These are phyloP conservation scores for Phytophthora citrophthora DNA, from an alignment of 352 stramenopile species.

Conservation along the genomic window DNA sequence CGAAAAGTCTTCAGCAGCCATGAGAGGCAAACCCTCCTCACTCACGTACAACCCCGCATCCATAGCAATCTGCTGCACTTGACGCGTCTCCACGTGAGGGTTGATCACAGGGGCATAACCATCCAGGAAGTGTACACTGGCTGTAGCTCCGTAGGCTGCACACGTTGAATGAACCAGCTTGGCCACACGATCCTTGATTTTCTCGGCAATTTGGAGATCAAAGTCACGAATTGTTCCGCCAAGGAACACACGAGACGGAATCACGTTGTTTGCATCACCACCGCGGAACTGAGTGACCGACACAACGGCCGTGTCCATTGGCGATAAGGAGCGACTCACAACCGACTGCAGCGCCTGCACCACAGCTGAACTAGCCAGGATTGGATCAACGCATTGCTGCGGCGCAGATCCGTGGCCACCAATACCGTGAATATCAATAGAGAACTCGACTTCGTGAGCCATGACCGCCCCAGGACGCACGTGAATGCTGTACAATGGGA, in stretches of 20 bases:
- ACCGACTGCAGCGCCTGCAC: constrained; percentile 94
- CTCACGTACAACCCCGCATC: constrained; percentile 81
- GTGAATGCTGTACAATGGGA: constrained; percentile 91
- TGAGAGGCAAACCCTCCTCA: constrained; percentile 84
- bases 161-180: constrained; percentile 89
- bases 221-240: constrained; percentile 94
- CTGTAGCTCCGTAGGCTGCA: constrained; percentile 74
- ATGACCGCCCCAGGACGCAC: constrained; percentile 91
- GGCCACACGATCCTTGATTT: constrained; percentile 86
- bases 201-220: constrained; percentile 82
- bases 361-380: constrained; percentile 89
- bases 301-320: constrained; percentile 93
- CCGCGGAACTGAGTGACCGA: constrained; percentile 92
- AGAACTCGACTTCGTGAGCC: constrained; percentile 93
- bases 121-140: constrained; percentile 67
- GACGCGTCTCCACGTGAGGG: constrained; percentile 74
- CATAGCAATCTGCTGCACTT: constrained; percentile 78
- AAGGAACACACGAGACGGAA: constrained; percentile 86
- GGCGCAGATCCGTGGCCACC: constrained; percentile 95
- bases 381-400: constrained; percentile 93
- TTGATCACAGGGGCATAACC: constrained; percentile 85
- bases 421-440: constrained; percentile 90
- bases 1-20: constrained; percentile 96
- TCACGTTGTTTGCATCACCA: constrained; percentile 96
- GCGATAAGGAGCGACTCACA: constrained; percentile 89